These are phyloP conservation scores for Tricholoma bakamatsutake DNA, from an alignment of 768 basidiomycete species.

Conservation along the genomic window DNA sequence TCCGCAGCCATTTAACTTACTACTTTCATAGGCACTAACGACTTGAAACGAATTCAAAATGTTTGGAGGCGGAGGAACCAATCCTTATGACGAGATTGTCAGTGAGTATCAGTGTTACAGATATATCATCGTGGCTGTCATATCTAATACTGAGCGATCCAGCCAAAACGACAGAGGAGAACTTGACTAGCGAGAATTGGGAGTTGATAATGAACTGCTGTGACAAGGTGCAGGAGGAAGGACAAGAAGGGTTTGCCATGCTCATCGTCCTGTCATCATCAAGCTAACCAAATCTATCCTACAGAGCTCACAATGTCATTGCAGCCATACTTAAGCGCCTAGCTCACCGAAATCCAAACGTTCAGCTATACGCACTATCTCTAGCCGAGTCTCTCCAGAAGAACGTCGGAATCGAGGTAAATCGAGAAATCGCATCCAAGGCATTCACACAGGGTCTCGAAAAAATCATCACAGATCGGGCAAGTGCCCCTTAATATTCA, in stretches of 20 bases:
- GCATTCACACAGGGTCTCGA: conserved; percentile 90
- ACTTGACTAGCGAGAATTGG: conserved; percentile 93
- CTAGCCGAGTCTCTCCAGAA: conserved; percentile 86
- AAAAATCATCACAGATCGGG: conserved; percentile 83
- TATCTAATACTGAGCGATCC: conserved; percentile 5
- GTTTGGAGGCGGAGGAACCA: conserved; percentile 65
- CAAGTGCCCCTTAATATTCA: conserved; percentile 27
- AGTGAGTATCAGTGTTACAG: conserved; percentile 45
- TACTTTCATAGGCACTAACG: not conserved
- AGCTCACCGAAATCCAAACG: conserved; percentile 91
- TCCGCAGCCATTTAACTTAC: not conserved
- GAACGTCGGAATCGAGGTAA: conserved; percentile 78
- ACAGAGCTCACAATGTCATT: conserved; percentile 84
- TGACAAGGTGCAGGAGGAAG: conserved; percentile 92
- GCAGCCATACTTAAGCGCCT: conserved; percentile 85
- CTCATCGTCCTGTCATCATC: not conserved
- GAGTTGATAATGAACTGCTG: conserved; percentile 90
- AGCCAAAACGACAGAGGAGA: conserved; percentile 98
- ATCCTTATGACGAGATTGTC: conserved; percentile 89
- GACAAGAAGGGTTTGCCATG: conserved; percentile 67
- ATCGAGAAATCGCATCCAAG: conserved; percentile 83
- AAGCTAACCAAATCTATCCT: conserved; percentile 1
- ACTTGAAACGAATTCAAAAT: conserved; percentile 31
- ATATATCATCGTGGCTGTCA: not conserved
- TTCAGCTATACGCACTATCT: conserved; percentile 89